phyloP scores from a whole-genome alignment of 1,139 yeast genomes.

The Geotrichum histeridarum region DNA sequence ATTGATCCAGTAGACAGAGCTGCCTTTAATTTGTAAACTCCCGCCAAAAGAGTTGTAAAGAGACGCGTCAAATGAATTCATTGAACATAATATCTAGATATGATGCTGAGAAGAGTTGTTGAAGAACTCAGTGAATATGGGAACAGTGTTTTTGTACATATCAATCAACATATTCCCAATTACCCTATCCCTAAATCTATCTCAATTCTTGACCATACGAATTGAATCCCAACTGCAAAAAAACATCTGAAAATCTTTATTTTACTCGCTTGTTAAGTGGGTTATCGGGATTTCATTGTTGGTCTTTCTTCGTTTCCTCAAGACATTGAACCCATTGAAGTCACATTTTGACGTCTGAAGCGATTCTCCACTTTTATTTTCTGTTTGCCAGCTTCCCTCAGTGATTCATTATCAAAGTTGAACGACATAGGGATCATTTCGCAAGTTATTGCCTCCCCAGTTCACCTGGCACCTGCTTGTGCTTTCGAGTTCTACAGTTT shows the following conservation, averaged over 20 bases:
- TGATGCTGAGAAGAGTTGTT: not conserved
- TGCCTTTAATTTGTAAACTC: conserved; percentile 7
- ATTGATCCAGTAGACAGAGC: conserved; percentile 42
- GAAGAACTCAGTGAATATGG: not conserved
- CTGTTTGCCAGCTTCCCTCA: too few species aligned
- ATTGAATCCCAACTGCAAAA: not conserved
- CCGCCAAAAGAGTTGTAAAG: conserved; percentile 10
- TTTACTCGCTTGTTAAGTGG: not conserved
- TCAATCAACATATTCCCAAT: not conserved
- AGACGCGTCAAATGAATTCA: not conserved
- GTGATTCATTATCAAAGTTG: too few species aligned
- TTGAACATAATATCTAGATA: not conserved
- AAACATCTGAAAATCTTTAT: conserved; percentile 4
- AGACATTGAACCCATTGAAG: too few species aligned
- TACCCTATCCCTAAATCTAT: not conserved
- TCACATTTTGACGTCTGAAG: too few species aligned
- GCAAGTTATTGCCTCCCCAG: not conserved
- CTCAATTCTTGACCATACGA: too few species aligned
- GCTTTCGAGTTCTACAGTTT: not conserved
- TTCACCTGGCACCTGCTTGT: not conserved
- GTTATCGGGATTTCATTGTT: not conserved
- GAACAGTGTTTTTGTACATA: not conserved
- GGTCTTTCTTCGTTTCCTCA: not conserved
- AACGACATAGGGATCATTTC: too few species aligned
- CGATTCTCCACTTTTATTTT: too few species aligned